Percentiles rank a stretch among this genome's conserved stretches.
Evolutionary conservation across 2,329 filamentous ascomycete genomes (phyloP).

Genomic region (Exophiala phaeomuriformis): DNA sequence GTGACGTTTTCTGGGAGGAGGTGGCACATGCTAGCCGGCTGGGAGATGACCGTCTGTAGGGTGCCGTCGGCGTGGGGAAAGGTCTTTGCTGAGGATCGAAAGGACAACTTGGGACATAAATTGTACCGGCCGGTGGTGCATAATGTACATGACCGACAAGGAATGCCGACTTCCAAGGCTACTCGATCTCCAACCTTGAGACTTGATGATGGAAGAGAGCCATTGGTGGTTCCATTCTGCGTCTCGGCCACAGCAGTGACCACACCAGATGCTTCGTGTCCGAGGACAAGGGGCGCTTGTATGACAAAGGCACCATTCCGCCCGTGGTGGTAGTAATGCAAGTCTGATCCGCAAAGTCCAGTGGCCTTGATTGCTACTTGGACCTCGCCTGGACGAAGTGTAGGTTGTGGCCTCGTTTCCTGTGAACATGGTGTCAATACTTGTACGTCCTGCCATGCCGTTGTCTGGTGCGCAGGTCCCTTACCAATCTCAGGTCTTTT

Average conservation of each 20-base stretch:
- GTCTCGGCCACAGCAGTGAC: conserved; percentile 56
- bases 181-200: conserved; percentile 66
- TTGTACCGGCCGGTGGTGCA: conserved; percentile 55
- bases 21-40: conserved; percentile 55
- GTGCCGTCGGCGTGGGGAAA: conserved; percentile 60
- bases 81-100: conserved; percentile 52
- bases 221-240: conserved; percentile 2
- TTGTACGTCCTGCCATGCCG: neutral
- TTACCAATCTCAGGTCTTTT: conserved; percentile 53
- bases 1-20: conserved; percentile 48
- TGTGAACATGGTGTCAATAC: conserved; percentile 27
- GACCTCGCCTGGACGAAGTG: conserved; percentile 49
- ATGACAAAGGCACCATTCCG: conserved; percentile 82
- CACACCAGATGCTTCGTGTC: conserved; percentile 70
- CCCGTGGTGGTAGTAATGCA: conserved; percentile 81
- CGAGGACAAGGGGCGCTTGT: conserved; percentile 71
- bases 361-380: conserved; percentile 59
- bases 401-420: conserved; percentile 46
- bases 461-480: conserved; percentile 15
- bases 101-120: conserved; percentile 53
- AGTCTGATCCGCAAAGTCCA: conserved; percentile 63
- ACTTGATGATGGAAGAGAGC: conserved; percentile 1
- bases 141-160: conserved; percentile 59
- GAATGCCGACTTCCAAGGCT: conserved; percentile 84
- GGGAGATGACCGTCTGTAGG: conserved; percentile 55